Evolutionary conservation across 805 yeast species (phyloP).

Genomic region (Saccharomycopsis fibuligera): DNA sequence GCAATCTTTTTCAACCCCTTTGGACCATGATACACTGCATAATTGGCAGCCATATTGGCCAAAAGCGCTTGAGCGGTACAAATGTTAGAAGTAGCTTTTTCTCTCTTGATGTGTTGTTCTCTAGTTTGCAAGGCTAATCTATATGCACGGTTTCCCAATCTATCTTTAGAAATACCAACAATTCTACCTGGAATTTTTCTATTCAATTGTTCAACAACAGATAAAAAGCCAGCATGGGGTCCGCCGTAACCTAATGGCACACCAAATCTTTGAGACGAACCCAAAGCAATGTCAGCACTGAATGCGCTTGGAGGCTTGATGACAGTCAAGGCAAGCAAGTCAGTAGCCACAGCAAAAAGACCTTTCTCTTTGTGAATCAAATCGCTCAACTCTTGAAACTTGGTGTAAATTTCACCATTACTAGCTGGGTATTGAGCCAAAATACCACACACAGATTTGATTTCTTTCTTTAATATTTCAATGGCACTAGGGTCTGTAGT

Average conservation of each 20-base stretch:
- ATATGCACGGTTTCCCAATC: constrained; percentile 82
- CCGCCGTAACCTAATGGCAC: constrained; percentile 98
- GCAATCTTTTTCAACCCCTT: constrained; percentile 78
- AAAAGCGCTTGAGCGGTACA: constrained; percentile 97
- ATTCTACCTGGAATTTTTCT: constrained; percentile 96
- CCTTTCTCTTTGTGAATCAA: constrained; percentile 67
- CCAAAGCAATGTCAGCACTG: constrained; percentile 90
- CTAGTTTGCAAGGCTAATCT: constrained; percentile 95
- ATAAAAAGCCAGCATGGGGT: constrained; percentile 97
- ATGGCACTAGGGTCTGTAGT: constrained; percentile 37
- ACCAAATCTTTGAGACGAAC: constrained; percentile 92
- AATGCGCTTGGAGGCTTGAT: constrained; percentile 77
- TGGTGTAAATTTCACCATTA: constrained; percentile 58
- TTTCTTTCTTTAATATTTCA: constrained; percentile 30
- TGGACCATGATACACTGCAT: constrained; percentile 95
- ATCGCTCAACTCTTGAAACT: constrained; percentile 52
- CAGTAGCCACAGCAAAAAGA: constrained; percentile 81
- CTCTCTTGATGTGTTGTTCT: constrained; percentile 96
- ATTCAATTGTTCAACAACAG: constrained; percentile 72
- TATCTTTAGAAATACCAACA: constrained; percentile 87
- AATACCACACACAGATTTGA: constrained; percentile 60
- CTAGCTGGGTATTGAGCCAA: constrained; percentile 88
- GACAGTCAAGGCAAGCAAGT: constrained; percentile 80
- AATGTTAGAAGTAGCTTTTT: constrained; percentile 94
- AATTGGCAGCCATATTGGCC: constrained; percentile 93